Conservation (phyloP, 2,329 filamentous ascomycete genomes). For the Ascochyta pisi region DNA sequence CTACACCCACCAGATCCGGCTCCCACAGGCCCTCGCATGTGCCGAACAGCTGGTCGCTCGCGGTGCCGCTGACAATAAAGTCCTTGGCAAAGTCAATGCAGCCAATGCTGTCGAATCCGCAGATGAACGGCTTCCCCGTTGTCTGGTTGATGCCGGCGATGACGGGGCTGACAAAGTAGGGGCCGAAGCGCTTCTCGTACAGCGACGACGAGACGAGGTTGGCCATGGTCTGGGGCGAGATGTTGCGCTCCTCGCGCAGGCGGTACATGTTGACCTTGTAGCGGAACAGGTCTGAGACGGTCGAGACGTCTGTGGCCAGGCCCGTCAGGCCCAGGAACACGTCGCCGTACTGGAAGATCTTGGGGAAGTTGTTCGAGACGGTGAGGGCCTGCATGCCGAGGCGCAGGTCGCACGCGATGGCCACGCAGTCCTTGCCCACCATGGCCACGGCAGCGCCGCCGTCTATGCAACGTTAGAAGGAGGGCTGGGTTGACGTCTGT, state of each 20-base stretch:
- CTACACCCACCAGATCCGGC: slow-evolving; percentile 76
- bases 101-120: slow-evolving; percentile 97
- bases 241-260: slow-evolving; percentile 95
- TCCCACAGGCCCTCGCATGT: slow-evolving; percentile 99
- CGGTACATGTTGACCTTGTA: slow-evolving; percentile 99
- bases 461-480: slow-evolving; percentile 54
- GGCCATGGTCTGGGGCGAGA: slow-evolving; percentile 92
- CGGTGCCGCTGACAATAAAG: slow-evolving; percentile 97
- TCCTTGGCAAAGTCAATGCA: slow-evolving; percentile 99
- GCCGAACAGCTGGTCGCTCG: slow-evolving; percentile 96
- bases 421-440: slow-evolving; percentile 99
- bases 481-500: slow-evolving; percentile 1
- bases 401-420: slow-evolving; percentile 98
- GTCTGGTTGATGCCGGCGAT: slow-evolving; percentile 95
- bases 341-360: slow-evolving; percentile 97
- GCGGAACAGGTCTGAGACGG: slow-evolving; percentile 95
- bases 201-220: slow-evolving; percentile 86
- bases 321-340: slow-evolving; percentile 96
- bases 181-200: slow-evolving; percentile 95
- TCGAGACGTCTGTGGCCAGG: slow-evolving; percentile 92
- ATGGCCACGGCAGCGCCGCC: slow-evolving; percentile 97
- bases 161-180: slow-evolving; percentile 94
- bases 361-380: slow-evolving; percentile 99
- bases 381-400: slow-evolving; percentile 96
- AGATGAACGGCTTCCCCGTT: slow-evolving; percentile 95